Percentiles rank a stretch among this genome's conserved stretches.
Conservation (phyloP, 2,329 filamentous ascomycete species). For the Fusarium domesticum region DNA sequence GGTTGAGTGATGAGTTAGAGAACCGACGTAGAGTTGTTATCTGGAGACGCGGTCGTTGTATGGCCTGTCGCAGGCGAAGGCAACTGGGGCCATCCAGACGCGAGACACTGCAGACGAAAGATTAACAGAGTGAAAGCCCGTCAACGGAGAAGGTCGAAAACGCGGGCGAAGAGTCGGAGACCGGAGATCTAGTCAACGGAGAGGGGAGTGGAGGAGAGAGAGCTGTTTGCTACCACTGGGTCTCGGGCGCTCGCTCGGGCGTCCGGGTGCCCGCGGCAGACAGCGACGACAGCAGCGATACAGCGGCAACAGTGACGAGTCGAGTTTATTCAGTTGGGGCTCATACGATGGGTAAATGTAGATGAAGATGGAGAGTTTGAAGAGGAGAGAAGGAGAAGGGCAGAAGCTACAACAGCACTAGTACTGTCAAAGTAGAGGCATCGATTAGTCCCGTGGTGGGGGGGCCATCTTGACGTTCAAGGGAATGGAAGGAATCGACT, state of each 20-base stretch:
- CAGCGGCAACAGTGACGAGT: slow-evolving; percentile 9
- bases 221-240: slow-evolving; percentile 23
- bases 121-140: slow-evolving; percentile 6
- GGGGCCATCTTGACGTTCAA: too few species aligned
- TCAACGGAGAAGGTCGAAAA: slow-evolving; percentile 8
- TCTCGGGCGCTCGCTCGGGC: slow-evolving; percentile 24
- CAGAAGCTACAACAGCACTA: slow-evolving; percentile 14
- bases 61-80: slow-evolving; percentile 22
- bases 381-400: slow-evolving; percentile 13
- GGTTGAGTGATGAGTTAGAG: background rate
- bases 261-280: slow-evolving; percentile 28
- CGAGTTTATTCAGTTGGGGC: slow-evolving; percentile 3
- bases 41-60: slow-evolving; percentile 29
- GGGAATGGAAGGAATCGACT: too few species aligned
- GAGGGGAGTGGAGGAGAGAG: slow-evolving; percentile 20
- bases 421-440: too few species aligned
- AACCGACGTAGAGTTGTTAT: slow-evolving; percentile 12
- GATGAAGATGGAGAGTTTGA: slow-evolving; percentile 13
- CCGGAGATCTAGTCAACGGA: slow-evolving; percentile 19
- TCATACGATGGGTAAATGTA: slow-evolving; percentile 2
- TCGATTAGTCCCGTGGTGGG: too few species aligned
- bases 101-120: slow-evolving; percentile 17
- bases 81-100: slow-evolving; percentile 29
- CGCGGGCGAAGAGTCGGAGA: slow-evolving; percentile 17
- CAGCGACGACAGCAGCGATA: slow-evolving; percentile 20